phyloP scores from a whole-genome alignment of 2,329 filamentous ascomycete species.

The Hymenoscyphus salicellus region DNA sequence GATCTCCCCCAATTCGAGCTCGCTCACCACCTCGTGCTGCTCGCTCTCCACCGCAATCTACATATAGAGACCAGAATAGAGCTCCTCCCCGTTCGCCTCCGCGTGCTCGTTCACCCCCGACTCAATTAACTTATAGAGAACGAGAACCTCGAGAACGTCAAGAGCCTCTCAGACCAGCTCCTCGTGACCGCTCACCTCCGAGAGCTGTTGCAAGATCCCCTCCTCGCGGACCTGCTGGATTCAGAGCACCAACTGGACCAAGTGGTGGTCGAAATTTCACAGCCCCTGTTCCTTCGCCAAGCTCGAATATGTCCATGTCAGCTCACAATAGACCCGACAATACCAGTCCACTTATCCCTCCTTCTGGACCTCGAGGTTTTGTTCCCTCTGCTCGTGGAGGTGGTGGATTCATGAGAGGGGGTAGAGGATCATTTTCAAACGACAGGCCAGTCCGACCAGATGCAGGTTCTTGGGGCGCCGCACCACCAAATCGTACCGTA shows the following conservation, averaged over 20 bases:
- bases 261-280: conserved; percentile 33
- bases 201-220: conserved; percentile 33
- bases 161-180: conserved; percentile 27
- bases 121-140: conserved; percentile 29
- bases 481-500: conserved; percentile 24
- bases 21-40: conserved; percentile 5
- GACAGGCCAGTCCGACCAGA: conserved; percentile 32
- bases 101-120: background rate
- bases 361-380: conserved; percentile 37
- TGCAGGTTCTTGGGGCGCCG: conserved; percentile 30
- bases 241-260: conserved; percentile 36
- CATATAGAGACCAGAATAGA: background rate
- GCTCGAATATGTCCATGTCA: conserved; percentile 20
- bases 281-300: conserved; percentile 24
- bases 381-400: conserved; percentile 28
- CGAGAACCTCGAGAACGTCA: conserved; percentile 26
- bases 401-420: conserved; percentile 30
- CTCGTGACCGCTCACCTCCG: conserved; percentile 33
- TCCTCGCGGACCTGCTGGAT: conserved; percentile 34
- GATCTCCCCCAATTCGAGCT: conserved; percentile 14
- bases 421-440: conserved; percentile 31
- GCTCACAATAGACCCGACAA: conserved; percentile 26
- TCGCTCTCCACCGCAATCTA: background rate
- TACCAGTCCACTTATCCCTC: conserved; percentile 26
- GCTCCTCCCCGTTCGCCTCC: conserved; percentile 23